Base-by-base conservation (phyloP, 441 rosid species). In the Jatropha multifida region DNA sequence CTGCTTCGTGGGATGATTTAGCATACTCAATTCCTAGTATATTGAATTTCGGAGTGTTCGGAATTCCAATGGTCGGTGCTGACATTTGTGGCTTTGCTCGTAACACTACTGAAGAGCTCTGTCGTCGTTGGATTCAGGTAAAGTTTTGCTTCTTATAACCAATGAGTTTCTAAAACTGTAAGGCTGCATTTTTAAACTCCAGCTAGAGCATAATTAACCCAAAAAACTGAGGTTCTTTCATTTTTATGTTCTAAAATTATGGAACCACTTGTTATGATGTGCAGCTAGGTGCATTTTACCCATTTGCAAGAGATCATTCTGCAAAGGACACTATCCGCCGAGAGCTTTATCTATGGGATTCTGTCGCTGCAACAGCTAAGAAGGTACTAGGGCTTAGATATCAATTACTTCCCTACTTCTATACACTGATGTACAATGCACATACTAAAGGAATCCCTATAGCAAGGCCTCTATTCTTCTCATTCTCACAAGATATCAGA, bases 11-110 rank as follows among this genome's bases (percentile, higher is more conserved):
- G 92, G 86, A 91, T 51, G 95, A 91, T 77, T 75, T 91, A 65
- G 91, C 88, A 0, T 83, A 89, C 78, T 70, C 92, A 0, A 85
- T 93, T 73, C 91, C 95, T 0, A 81, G 90, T 3, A 87, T 93
- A 61, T 72, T 93, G 67, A 91, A 85, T 72, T 93, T 81, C 42
- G 97, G 97, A 7, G 77, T 93, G 49, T 89, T 91, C 78, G 98
- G 94, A 46, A 84, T 93, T 69, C 96, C 98, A 40, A 91, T 91
- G 93, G 94, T 91, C 49, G 96, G 94, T 72, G 94, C 93, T 63
- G 97, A 92, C 72, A 93, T 93, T 5, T 93, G 93, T 59, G 94
- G 97, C 13, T 92, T 89, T 70, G n/a, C 65, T 10, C 12, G 77
- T 23, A 37, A 88, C 75, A 87, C 96, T 2, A 89, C 85, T 0